Conservation (phyloP, 768 basidiomycete species). For the button mushroom (Agaricus bisporus) region DNA sequence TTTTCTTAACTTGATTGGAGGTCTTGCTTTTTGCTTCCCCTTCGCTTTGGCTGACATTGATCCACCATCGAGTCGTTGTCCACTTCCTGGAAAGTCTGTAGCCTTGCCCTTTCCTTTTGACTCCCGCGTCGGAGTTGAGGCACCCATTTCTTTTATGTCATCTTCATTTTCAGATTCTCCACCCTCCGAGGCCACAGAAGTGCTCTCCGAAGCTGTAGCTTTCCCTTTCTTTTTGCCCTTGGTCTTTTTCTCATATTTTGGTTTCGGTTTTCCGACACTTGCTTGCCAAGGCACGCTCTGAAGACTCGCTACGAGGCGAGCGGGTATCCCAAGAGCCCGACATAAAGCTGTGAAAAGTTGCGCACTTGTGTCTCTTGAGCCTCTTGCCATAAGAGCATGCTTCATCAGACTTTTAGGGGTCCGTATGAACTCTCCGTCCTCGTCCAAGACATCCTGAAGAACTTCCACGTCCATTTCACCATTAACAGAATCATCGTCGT, state of each 20-base stretch:
- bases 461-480: slow-evolving; percentile 33
- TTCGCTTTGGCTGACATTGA: slow-evolving; percentile 43
- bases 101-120: slow-evolving; percentile 27
- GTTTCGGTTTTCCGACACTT: slow-evolving; percentile 50
- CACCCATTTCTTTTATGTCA: slow-evolving; percentile 25
- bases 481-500: slow-evolving; percentile 19
- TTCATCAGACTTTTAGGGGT: slow-evolving; percentile 90
- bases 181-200: slow-evolving; percentile 12
- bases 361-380: slow-evolving; percentile 80
- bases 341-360: slow-evolving; percentile 91
- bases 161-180: slow-evolving; percentile 20
- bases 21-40: slow-evolving; percentile 50
- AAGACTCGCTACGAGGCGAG: slow-evolving; percentile 82
- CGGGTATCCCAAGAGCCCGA: slow-evolving; percentile 79
- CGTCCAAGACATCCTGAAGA: slow-evolving; percentile 40
- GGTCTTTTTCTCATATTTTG: slow-evolving; percentile 31
- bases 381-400: slow-evolving; percentile 73
- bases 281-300: slow-evolving; percentile 92
- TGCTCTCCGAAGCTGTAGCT: not conserved
- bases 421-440: slow-evolving; percentile 64
- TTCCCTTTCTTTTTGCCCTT: slow-evolving; percentile 31
- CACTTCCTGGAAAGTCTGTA: slow-evolving; percentile 28
- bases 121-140: slow-evolving; percentile 20
- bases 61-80: slow-evolving; percentile 35
- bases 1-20: slow-evolving; percentile 55